Evolutionary conservation across 2,329 filamentous ascomycete species (phyloP).

Genomic region (Aspergillus aculeatinus): DNA sequence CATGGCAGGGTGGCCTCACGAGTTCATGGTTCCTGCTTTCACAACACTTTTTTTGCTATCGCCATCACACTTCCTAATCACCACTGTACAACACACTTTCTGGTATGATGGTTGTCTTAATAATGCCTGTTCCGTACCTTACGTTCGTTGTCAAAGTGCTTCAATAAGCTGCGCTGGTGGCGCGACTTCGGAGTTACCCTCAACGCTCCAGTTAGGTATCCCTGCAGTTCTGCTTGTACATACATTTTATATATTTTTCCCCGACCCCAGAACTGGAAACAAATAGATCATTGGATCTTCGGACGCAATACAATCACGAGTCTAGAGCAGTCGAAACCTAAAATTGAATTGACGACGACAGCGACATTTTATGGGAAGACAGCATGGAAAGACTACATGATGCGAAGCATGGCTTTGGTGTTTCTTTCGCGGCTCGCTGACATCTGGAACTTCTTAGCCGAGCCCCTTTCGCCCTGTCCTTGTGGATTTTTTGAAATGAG

Average conservation of each 20-base stretch:
- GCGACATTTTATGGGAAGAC: no score
- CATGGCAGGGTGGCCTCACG: conserved; percentile 13
- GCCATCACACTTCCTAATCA: conserved; percentile 4
- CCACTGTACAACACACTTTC: conserved; percentile 15
- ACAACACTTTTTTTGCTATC: not conserved
- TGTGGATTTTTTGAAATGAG: no score
- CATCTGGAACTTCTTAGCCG: no score
- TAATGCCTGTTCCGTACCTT: conserved; percentile 10
- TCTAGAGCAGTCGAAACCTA: no score
- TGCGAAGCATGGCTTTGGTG: no score
- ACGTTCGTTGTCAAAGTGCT: not conserved
- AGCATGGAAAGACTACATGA: no score
- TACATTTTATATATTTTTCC: not conserved
- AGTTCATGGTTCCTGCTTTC: conserved; percentile 14
- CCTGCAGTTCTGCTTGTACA: not conserved
- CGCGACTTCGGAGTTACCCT: not conserved
- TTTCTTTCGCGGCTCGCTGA: no score
- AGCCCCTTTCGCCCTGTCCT: no score
- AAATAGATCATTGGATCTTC: no score
- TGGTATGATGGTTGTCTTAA: conserved; percentile 16
- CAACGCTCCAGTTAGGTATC: not conserved
- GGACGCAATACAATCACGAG: no score
- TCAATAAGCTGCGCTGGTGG: not conserved
- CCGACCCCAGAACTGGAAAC: no score
- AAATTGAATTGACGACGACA: no score